phyloP scores from a whole-genome alignment of 1,284 basidiomycete species.

The Rhizopogon parksii region DNA sequence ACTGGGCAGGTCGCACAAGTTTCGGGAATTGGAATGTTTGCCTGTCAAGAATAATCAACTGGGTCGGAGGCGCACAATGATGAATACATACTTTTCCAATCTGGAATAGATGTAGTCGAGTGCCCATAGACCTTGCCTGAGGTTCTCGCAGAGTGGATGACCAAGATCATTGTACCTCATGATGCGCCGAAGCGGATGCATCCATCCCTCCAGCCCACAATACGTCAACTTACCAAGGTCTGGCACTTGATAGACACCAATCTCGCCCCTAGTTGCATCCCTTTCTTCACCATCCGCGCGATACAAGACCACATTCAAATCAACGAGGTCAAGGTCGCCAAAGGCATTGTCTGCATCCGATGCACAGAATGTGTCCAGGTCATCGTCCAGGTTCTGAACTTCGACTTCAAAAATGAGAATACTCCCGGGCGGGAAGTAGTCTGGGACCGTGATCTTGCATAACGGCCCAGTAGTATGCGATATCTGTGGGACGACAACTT shows the following conservation, averaged over 20 bases:
- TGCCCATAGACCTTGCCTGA: conserved; percentile 85
- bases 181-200: conserved; percentile 77
- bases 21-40: conserved; percentile 64
- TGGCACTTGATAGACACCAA: conserved; percentile 77
- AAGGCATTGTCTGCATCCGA: conserved; percentile 69
- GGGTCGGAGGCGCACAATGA: conserved; percentile 1
- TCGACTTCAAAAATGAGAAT: conserved; percentile 87
- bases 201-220: conserved; percentile 94
- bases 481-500: conserved; percentile 48
- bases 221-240: conserved; percentile 70
- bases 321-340: conserved; percentile 70
- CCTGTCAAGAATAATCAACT: conserved; percentile 32
- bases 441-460: conserved; percentile 75
- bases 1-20: conserved; percentile 64
- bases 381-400: conserved; percentile 58
- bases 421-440: conserved; percentile 86
- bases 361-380: conserved; percentile 66
- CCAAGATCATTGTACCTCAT: conserved; percentile 89
- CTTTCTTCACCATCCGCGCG: conserved; percentile 85
- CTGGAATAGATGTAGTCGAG: conserved; percentile 77
- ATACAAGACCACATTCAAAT: conserved; percentile 80
- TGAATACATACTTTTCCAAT: conserved; percentile 57
- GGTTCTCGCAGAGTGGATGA: conserved; percentile 80
- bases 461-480: conserved; percentile 63
- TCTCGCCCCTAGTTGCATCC: conserved; percentile 70